Evolutionary conservation across 805 yeast species (phyloP), one percentile per base, ranked within the genome.

Genomic region (Priceomyces castillae): DNA sequence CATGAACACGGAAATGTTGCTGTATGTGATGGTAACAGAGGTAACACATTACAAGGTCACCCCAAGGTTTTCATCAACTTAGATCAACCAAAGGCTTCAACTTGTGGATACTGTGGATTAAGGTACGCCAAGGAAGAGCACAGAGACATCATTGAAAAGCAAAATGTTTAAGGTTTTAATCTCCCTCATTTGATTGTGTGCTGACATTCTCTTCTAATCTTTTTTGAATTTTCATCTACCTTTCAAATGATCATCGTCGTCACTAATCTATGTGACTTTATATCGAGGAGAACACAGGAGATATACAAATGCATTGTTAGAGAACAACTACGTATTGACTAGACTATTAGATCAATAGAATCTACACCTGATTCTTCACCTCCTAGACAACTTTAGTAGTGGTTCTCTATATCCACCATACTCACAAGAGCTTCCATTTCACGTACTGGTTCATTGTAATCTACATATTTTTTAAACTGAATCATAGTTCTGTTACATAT

Each of bases 51-150:
- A 56, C 86, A 81, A 54, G 96, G 96, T 15, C 96, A 87, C 62
- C 96, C 96, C 35, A 84, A 83, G 62, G 80, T 87, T 17, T 87
- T 67, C 62, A 86, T 87, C 64, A 86, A 86, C 64, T 75, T 88
- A 58, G 95, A 87, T 62, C 81, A 80, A 59, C 84, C 88, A 33
- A 79, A 81, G 47, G 75, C 86, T 11, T 78, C 80, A 40, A 71
- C 85, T 15, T 87, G 96, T 68, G 88, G 88, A 7, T 87, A 87
- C 71, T 87, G 96, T 67, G 90, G 90, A 3, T 71, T 80, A 54
- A 75, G 84, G 58, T 84, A 73, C 57, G 84, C 83, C 46, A 73
- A 77, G 55, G 76, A 69, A 48, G 80, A 77, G 55, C 67, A 66
- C 51, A 71, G 63, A 54, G 71, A 57, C 31, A 34, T 61, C 19